Evolutionary conservation across 2,329 filamentous ascomycete species (phyloP).

Genomic region (Colletotrichum orbiculare): DNA sequence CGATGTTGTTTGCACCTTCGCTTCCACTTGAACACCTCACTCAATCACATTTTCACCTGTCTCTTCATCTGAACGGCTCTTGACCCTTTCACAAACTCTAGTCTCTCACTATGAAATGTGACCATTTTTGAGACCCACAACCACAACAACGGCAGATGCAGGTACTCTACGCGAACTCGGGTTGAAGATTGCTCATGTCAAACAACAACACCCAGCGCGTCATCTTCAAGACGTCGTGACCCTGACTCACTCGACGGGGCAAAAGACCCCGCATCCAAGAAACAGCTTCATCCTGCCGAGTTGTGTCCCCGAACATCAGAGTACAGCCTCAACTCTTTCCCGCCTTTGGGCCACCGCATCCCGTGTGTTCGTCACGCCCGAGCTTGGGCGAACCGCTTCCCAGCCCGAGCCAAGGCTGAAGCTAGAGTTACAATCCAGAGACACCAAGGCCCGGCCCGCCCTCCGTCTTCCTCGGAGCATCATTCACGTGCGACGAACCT

Average conservation of each 20-base stretch:
- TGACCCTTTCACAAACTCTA: background rate
- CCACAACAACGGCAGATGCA: constrained; percentile 22
- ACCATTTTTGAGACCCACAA: background rate
- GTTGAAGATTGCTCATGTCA: constrained; percentile 14
- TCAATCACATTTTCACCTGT: background rate
- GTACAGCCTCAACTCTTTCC: constrained; percentile 10
- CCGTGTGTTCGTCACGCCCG: constrained; percentile 29
- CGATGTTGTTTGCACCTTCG: constrained; percentile 30
- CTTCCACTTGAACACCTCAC: background rate
- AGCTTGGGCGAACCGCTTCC: constrained; percentile 1
- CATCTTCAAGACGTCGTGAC: constrained; percentile 14
- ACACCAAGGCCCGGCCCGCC: constrained; percentile 26
- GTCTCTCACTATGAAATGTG: background rate
- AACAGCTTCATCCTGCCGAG: no score
- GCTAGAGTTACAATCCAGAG: constrained; percentile 1
- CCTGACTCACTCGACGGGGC: constrained; percentile 14
- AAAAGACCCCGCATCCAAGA: background rate
- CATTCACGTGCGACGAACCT: constrained; percentile 15
- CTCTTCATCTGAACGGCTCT: background rate
- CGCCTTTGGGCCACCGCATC: constrained; percentile 27
- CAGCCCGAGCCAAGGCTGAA: constrained; percentile 4
- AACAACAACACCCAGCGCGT: constrained; percentile 26
- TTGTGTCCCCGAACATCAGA: background rate
- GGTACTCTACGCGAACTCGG: constrained; percentile 5
- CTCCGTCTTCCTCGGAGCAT: constrained; percentile 23